Percentiles rank a stretch among this genome's conserved stretches.
phyloP scores from a whole-genome alignment of 208 protist species.

The Blastocrithidia nonstop region DNA sequence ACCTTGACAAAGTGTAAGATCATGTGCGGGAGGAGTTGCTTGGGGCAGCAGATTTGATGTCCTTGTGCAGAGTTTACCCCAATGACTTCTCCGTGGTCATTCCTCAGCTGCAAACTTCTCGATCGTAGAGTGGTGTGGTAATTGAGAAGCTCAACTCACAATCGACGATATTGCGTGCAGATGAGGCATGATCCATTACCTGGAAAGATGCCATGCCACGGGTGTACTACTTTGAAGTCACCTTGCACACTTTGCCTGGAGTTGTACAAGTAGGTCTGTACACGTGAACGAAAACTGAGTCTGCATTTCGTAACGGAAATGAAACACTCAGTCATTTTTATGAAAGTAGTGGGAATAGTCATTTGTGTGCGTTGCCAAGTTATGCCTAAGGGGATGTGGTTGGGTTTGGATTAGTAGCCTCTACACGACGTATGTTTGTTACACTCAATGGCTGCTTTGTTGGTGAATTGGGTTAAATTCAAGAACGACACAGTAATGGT shows the following conservation, averaged over 20 bases:
- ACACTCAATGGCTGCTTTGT: constrained; percentile 77
- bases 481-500: no score
- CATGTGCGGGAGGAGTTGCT: constrained; percentile 30
- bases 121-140: constrained; percentile 36
- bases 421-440: constrained; percentile 60
- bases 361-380: constrained; percentile 23
- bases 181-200: constrained; percentile 64
- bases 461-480: constrained; percentile 30
- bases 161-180: constrained; percentile 50
- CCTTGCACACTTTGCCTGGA: constrained; percentile 17
- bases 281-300: constrained; percentile 2
- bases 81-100: constrained; percentile 77
- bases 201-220: constrained; percentile 60
- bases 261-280: constrained; percentile 23
- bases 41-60: constrained; percentile 37
- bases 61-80: constrained; percentile 50
- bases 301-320: constrained; percentile 8
- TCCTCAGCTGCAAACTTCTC: constrained; percentile 37
- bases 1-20: constrained; percentile 14
- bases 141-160: constrained; percentile 44
- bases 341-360: constrained; percentile 35
- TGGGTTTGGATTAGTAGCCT: constrained; percentile 64
- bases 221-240: constrained; percentile 82
- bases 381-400: constrained; percentile 64
- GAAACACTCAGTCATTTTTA: constrained; percentile 46